A percentile compares a stretch with the other conserved stretches of the same genome.
Conservation (phyloP, 192 early-diverging fungal species). For the Diversispora epigaea region DNA sequence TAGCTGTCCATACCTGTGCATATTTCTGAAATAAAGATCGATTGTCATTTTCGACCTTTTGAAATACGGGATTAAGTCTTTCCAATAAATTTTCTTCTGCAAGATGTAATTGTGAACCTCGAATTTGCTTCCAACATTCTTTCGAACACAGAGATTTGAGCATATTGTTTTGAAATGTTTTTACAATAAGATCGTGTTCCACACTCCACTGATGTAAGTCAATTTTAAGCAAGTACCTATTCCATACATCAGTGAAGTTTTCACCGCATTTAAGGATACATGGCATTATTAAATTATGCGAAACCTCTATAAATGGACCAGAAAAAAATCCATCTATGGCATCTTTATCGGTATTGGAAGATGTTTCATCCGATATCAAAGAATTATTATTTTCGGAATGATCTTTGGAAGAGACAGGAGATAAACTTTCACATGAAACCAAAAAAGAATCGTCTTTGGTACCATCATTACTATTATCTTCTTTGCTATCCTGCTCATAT, state of each 20-base stretch:
- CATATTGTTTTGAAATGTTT: slow-evolving; percentile 6
- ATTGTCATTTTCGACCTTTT: slow-evolving; percentile 12
- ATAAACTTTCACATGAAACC: slow-evolving; percentile 9
- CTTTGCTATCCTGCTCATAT: slow-evolving; percentile 15
- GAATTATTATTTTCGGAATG: slow-evolving; percentile 10
- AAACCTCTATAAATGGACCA: background rate
- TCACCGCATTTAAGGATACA: slow-evolving; percentile 8
- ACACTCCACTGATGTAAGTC: slow-evolving; percentile 6
- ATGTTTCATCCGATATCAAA: slow-evolving; percentile 7
- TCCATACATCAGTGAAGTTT: slow-evolving; percentile 18
- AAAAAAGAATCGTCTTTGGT: slow-evolving; percentile 16
- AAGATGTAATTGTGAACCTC: slow-evolving; percentile 4
- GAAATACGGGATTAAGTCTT: slow-evolving; percentile 18
- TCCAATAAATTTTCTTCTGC: slow-evolving; percentile 26
- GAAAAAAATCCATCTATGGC: background rate
- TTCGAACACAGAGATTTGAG: slow-evolving; percentile 18
- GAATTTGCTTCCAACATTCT: slow-evolving; percentile 10
- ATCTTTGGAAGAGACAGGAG: slow-evolving; percentile 6
- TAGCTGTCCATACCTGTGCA: slow-evolving; percentile 5
- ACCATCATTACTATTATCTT: slow-evolving; percentile 19
- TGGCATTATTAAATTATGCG: slow-evolving; percentile 2
- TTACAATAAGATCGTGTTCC: slow-evolving; percentile 9
- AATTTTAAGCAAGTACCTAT: slow-evolving; percentile 14
- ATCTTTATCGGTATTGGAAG: background rate
- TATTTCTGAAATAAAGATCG: slow-evolving; percentile 4